Conservation (phyloP, 2,329 filamentous ascomycete species). For the Pyricularia pennisetigena region DNA sequence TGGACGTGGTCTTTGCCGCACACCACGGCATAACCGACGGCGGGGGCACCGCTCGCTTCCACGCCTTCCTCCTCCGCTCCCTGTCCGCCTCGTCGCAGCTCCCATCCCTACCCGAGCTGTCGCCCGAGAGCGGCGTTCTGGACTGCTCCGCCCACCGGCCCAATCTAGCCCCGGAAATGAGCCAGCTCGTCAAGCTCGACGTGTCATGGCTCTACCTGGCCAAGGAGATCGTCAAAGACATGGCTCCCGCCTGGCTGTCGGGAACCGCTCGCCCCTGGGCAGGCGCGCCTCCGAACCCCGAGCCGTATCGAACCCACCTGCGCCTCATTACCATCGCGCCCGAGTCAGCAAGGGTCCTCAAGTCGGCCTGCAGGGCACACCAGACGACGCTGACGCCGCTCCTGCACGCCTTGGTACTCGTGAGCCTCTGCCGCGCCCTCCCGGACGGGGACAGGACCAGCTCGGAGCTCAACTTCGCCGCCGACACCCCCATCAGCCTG, state of each 20-base stretch:
- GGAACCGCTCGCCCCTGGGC: slow-evolving; percentile 23
- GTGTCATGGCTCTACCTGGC: slow-evolving; percentile 30
- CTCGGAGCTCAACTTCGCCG: slow-evolving; percentile 20
- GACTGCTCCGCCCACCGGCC: slow-evolving; percentile 18
- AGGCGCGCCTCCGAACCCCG: slow-evolving; percentile 23
- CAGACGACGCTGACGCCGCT: slow-evolving; percentile 37
- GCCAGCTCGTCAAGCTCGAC: slow-evolving; percentile 28
- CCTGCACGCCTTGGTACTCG: slow-evolving; percentile 33
- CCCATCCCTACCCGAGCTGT: not conserved
- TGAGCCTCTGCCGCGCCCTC: slow-evolving; percentile 28
- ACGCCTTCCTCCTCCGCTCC: slow-evolving; percentile 32
- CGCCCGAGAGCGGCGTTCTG: slow-evolving; percentile 16
- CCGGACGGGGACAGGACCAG: slow-evolving; percentile 16
- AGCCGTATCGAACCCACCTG: slow-evolving; percentile 25
- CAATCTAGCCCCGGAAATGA: slow-evolving; percentile 27
- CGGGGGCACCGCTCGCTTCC: slow-evolving; percentile 35
- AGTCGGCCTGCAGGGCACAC: slow-evolving; percentile 29
- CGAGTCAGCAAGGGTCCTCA: slow-evolving; percentile 17
- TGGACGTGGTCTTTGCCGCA: slow-evolving; percentile 35
- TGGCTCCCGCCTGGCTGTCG: slow-evolving; percentile 28
- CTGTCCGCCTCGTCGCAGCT: slow-evolving; percentile 19
- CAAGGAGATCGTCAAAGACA: slow-evolving; percentile 26
- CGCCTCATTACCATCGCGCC: slow-evolving; percentile 25
- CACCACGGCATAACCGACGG: slow-evolving; percentile 47
- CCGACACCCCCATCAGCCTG: slow-evolving; percentile 33